These are phyloP conservation scores for Suillus subluteus DNA, from an alignment of 768 basidiomycete species.

Conservation along the genomic window DNA sequence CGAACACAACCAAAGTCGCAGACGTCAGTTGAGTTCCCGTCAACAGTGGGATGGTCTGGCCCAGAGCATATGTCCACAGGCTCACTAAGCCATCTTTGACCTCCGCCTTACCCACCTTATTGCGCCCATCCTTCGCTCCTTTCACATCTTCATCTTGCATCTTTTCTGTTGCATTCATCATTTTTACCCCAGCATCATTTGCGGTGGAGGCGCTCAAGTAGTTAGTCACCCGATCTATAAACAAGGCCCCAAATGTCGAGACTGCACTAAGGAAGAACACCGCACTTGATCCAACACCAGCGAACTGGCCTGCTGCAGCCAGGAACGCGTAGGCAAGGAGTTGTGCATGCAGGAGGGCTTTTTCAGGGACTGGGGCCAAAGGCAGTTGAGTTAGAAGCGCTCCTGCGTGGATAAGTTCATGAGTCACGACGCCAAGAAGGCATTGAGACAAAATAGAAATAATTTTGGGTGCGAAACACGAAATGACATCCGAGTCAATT, in stretches of 20 bases:
- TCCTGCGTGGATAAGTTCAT: constrained; percentile 43
- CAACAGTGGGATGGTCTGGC: constrained; percentile 55
- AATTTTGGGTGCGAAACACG: background rate
- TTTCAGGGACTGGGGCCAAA: constrained; percentile 34
- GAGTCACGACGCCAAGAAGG: background rate
- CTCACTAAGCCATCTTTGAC: constrained; percentile 43
- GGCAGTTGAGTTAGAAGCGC: constrained; percentile 64
- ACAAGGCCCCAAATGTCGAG: constrained; percentile 59
- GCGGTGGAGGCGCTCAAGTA: constrained; percentile 23
- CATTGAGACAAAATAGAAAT: background rate
- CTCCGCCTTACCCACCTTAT: background rate
- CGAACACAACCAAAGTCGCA: constrained; percentile 82
- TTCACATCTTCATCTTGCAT: constrained; percentile 8
- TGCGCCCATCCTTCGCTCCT: background rate
- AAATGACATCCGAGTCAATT: background rate
- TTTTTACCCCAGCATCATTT: background rate
- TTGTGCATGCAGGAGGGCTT: constrained; percentile 53
- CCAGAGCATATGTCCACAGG: constrained; percentile 66
- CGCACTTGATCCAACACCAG: constrained; percentile 76
- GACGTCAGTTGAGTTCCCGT: constrained; percentile 60
- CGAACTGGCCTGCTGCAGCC: constrained; percentile 63
- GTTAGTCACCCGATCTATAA: constrained; percentile 50
- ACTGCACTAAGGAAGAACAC: constrained; percentile 67
- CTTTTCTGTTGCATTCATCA: background rate
- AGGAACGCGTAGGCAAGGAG: constrained; percentile 61